Percentiles rank a stretch among this genome's conserved stretches.
phyloP scores from a whole-genome alignment of 176 grass and related monocot species.

The Cenchrus purpureus region DNA sequence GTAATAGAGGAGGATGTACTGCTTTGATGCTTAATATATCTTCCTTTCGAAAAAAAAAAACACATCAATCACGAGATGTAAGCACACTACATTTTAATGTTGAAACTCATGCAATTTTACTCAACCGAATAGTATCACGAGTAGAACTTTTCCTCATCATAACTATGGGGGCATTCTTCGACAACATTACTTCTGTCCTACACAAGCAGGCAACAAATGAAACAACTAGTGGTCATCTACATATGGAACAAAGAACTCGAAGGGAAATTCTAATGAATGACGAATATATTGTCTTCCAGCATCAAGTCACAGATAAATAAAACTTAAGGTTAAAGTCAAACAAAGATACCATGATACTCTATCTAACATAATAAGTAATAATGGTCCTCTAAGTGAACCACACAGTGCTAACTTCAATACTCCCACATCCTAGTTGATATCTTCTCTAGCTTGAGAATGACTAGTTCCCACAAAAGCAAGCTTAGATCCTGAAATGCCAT shows the following conservation, averaged over 20 bases:
- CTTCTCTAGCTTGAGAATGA: not conserved
- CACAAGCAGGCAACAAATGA: not conserved
- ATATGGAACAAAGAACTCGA: not conserved
- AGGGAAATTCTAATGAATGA: not conserved
- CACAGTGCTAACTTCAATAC: not conserved
- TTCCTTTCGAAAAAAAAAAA: too few relatives aligned
- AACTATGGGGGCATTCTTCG: not conserved
- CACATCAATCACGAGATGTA: too few relatives aligned
- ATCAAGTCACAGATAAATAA: not conserved
- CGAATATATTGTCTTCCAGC: not conserved
- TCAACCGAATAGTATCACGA: not conserved
- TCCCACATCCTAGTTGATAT: not conserved
- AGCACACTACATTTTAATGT: too few relatives aligned
- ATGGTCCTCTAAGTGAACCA: not conserved
- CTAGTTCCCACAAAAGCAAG: not conserved
- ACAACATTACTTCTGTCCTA: too few relatives aligned
- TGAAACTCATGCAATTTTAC: not conserved
- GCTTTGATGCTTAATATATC: too few relatives aligned
- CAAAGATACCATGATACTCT: not conserved
- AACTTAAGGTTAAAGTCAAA: not conserved
- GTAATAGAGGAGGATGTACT: too few relatives aligned
- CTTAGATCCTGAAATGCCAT: not conserved
- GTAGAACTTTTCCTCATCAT: not conserved
- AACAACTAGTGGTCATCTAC: not conserved
- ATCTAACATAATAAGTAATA: not conserved